Evolutionary conservation across 1,139 yeast genomes (phyloP).

Genomic region (Magnusiomyces suaveolens): DNA sequence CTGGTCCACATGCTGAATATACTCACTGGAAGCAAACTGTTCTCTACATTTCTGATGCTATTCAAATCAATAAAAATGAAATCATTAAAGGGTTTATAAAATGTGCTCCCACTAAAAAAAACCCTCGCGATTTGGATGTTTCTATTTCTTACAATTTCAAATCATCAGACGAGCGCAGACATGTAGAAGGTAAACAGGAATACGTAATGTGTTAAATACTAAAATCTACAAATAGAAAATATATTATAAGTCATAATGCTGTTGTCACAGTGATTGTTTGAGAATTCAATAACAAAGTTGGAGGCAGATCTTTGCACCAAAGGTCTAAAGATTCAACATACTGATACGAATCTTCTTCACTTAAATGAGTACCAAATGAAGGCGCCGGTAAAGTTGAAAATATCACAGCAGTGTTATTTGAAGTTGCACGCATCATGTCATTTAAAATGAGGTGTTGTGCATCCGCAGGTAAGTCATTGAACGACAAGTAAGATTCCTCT

Average conservation of each 20-base stretch:
- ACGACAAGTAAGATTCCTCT: constrained; percentile 36
- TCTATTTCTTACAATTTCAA: constrained; percentile 41
- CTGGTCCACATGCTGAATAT: constrained; percentile 39
- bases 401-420: constrained; percentile 56
- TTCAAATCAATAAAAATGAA: constrained; percentile 73
- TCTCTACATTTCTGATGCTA: constrained; percentile 75
- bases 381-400: constrained; percentile 91
- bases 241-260: constrained; percentile 46
- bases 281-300: constrained; percentile 70
- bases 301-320: constrained; percentile 78
- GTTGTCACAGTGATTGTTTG: constrained; percentile 95
- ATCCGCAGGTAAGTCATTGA: constrained; percentile 79
- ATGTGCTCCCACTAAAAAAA: constrained; percentile 63
- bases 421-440: constrained; percentile 64
- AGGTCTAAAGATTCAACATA: constrained; percentile 67
- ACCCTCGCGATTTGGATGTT: constrained; percentile 60
- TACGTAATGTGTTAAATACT: constrained; percentile 12
- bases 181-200: constrained; percentile 6
- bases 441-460: constrained; percentile 85
- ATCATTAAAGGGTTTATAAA: constrained; percentile 58
- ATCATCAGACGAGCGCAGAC: constrained; percentile 37
- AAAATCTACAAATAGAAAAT: neutral
- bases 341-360: constrained; percentile 57
- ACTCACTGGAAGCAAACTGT: constrained; percentile 92
- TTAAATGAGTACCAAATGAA: constrained; percentile 64